Base-by-base conservation (phyloP, 208 protist species). In the Porcisia hertigi region DNA sequence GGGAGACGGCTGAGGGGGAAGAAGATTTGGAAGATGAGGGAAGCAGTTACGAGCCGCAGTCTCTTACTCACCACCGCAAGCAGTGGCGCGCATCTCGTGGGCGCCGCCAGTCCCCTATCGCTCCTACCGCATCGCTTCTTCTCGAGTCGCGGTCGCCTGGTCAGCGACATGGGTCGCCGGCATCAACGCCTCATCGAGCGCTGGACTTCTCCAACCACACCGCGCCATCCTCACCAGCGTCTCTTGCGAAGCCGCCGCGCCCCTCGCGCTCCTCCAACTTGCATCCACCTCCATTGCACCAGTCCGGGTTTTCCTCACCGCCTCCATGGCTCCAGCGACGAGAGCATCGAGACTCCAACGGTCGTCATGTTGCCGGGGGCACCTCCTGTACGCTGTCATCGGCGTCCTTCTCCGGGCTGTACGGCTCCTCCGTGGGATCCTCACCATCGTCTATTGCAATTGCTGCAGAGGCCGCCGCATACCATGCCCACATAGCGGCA, bases 401-500 rank as follows among this genome's bases (percentile, higher is more conserved):
- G n/a, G 43, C 64, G 43, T 69, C 64, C 9, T 12, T 55, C 6
- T 71, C 66, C 7, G 66, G n/a, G 7, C 11, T 58, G 20, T n/a
- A 62, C 20, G 36, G 16, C 36, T 73, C 69, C 34, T 43, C 47
- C 5, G 25, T 18, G 7, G 25, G 62, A 36, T 75, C 70, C 3
- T 80, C 76, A 7, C 43, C 43, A n/a, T 69, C 43, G 23, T 25
- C 20, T 36, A 6, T 43, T 23, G 34, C 9, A 9, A 58, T 23
- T 36, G 34, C 77, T 39, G 43, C 65, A 6, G 71, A 54, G 43
- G 11, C 41, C 23, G 59, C 65, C 0, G 77, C 77, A 36, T 82
- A 82, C 72, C 71, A 72, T 34, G 54, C 67, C 3, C 77, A 82
- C 41, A 39, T 82, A 16, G 77, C 77, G 14, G 77, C 77, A 12